A percentile compares a stretch with the other conserved stretches of the same genome.
Evolutionary conservation across 208 protist genomes (phyloP).

Genomic region (Trypanosoma lewisi): DNA sequence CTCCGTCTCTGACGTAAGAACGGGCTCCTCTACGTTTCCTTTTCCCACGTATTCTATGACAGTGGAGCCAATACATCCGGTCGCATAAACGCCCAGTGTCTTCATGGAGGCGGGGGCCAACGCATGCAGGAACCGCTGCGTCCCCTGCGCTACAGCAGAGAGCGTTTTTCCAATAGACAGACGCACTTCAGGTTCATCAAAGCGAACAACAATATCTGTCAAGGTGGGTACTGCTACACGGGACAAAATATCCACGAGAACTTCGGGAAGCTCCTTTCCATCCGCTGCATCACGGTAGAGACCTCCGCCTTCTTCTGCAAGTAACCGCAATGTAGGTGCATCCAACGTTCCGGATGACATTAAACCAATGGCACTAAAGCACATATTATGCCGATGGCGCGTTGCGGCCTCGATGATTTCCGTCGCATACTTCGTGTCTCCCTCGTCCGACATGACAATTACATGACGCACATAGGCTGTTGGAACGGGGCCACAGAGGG

Average conservation of each 20-base stretch:
- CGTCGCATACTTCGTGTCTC: constrained; percentile 20
- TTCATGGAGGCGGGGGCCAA: constrained; percentile 28
- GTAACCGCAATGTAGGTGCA: constrained; percentile 38
- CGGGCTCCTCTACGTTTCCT: constrained; percentile 14
- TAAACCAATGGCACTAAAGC: constrained; percentile 64
- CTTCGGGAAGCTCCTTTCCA: constrained; percentile 19
- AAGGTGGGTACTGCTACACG: constrained; percentile 55
- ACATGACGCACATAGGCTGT: constrained; percentile 67
- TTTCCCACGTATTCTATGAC: constrained; percentile 59
- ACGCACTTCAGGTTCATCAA: constrained; percentile 30
- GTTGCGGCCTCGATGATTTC: constrained; percentile 34
- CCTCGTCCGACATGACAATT: constrained; percentile 60
- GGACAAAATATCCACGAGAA: constrained; percentile 35
- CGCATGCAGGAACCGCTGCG: constrained; percentile 37
- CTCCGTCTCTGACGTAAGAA: constrained; percentile 11
- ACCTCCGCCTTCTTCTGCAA: constrained; percentile 49
- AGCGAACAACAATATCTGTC: constrained; percentile 31
- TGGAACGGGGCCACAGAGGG: constrained; percentile 32
- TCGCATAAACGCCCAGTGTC: constrained; percentile 33
- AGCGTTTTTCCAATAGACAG: constrained; percentile 9
- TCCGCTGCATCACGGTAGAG: constrained; percentile 27
- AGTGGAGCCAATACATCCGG: constrained; percentile 42
- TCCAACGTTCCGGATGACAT: constrained; percentile 19
- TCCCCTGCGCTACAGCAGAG: constrained; percentile 39
- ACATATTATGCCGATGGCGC: constrained; percentile 19